phyloP scores from a whole-genome alignment of 2,329 filamentous ascomycete genomes.

The Diaporthe ampelina region DNA sequence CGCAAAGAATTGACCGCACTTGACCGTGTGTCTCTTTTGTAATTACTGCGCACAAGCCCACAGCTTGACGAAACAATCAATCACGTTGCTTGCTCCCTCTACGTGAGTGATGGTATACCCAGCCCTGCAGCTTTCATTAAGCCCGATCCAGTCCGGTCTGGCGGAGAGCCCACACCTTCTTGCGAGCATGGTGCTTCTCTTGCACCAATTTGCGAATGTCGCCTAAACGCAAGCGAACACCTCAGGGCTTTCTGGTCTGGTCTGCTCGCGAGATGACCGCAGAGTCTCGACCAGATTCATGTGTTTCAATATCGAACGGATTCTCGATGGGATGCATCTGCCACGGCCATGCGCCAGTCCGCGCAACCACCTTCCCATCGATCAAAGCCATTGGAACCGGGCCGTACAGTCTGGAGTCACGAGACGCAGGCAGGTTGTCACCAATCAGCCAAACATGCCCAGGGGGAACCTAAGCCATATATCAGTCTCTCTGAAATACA shows the following conservation, averaged over 20 bases:
- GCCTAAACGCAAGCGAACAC: neutral
- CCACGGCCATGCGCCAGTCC: constrained; percentile 60
- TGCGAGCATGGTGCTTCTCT: neutral
- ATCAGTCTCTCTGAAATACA: constrained; percentile 12
- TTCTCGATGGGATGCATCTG: constrained; percentile 63
- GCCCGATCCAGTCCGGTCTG: constrained; percentile 40
- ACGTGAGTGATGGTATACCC: constrained; percentile 7
- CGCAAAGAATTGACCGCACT: constrained; percentile 7
- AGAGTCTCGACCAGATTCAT: neutral
- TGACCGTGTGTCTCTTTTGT: constrained; percentile 35
- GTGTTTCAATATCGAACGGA: constrained; percentile 44
- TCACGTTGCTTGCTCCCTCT: constrained; percentile 41
- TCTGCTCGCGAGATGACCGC: neutral
- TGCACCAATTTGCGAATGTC: no score
- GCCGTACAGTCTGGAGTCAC: constrained; percentile 89
- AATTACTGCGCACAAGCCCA: constrained; percentile 10
- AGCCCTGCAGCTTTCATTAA: constrained; percentile 47
- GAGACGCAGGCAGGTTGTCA: constrained; percentile 86
- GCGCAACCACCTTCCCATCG: constrained; percentile 83
- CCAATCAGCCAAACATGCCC: constrained; percentile 94
- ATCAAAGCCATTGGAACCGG: constrained; percentile 89
- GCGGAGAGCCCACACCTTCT: neutral
- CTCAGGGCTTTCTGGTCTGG: neutral
- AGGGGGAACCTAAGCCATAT: constrained; percentile 76
- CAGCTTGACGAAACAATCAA: constrained; percentile 40